Base-by-base conservation (phyloP, 257 asterid species). In the Ligustrum vulgare region DNA sequence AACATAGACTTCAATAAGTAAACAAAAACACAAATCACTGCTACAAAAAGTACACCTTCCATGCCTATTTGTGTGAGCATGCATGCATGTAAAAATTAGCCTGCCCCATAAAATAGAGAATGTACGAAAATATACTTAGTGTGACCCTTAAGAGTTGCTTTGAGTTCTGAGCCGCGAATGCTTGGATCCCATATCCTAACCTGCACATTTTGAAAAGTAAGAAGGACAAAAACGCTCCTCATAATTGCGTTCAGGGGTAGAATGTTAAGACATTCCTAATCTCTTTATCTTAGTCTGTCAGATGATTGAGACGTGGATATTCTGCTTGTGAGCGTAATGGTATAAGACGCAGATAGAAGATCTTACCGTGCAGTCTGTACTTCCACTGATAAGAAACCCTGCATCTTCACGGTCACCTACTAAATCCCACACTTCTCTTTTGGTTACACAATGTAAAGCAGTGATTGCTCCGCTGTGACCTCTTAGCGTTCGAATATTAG, bases 391-490 rank as follows among this genome's bases (percentile, higher is more conserved):
- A 72, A 91, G 90, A 85, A 90, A 90, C 76, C 98, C 98, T 10
- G 97, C 96, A 87, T 91, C 98, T 79, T 91, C 98, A 77, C 97
- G 94, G 62, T 93, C 98, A 78, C 97, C 96, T 77, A 89, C 89
- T 70, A 91, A 88, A 84, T 91, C 98, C 98, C 98, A 93, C 39
- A 93, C 98, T 84, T 93, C 98, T 79, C 91, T 90, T 86, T 87
- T 90, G 68, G 98, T 91, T 69, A 93, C 98, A 86, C 97, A 93
- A 84, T 93, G 98, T 67, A 93, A 76, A 71, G 97, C 95, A 39
- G 96, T 90, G 78, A 93, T 93, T 68, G 97, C 96, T 49, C 98
- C 98, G 70, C 77, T 90, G 75, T 93, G 98, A 78, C 98, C 96
- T 84, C 98, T 90, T 72, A 93, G 89, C 77, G 88, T 87, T 58